Base-by-base conservation (phyloP, 2,329 filamentous ascomycete species). In the Erysiphe pulchra region DNA sequence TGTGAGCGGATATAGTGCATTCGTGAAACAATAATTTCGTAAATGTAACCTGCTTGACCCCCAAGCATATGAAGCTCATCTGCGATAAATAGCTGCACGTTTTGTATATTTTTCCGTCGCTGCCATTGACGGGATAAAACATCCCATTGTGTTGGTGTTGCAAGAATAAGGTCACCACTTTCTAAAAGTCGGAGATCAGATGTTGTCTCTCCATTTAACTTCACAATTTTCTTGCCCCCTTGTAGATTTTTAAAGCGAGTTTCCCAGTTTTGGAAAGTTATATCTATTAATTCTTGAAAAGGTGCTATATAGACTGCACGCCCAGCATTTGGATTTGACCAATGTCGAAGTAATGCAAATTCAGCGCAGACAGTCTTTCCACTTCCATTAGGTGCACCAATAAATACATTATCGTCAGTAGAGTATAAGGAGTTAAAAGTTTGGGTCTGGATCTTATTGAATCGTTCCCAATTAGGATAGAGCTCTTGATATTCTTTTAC, bases 371-470 rank as follows among this genome's bases (percentile, higher is more conserved):
- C 77, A 1, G 90, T 95, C 69, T 98, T 98, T 48, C 90, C 90
- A 58, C 84, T 93, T 39, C 90, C 87, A 9, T 86, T 86, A 1
- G 90, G 80, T n/a, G 87, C 80, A 41, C 84, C 86, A 50, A 98
- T 66, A 50, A 98, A 84, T 18, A 94, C 85, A 55, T 92, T 95
- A 54, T 95, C 84, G 58, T 95, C 82, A 0, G 82, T 80, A 42
- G 80, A 78, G 59, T 83, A 95, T 0, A 98, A 65, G 1, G 86
- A 85, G 58, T 93, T 93, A 67, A 95, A 98, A 0, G 84, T 83
- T 59, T 98, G 90, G 0, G 90, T 94, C 61, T 98, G 92, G 12
- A 98, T 81, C 60, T 90, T 90, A 66, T 98, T 98, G 68, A 98
- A 98, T 50, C 81, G 75, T 47, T 75, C 71, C 76, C 84, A 92